Conservation (phyloP, 2,329 filamentous ascomycete genomes). For the Cercospora sp. region DNA sequence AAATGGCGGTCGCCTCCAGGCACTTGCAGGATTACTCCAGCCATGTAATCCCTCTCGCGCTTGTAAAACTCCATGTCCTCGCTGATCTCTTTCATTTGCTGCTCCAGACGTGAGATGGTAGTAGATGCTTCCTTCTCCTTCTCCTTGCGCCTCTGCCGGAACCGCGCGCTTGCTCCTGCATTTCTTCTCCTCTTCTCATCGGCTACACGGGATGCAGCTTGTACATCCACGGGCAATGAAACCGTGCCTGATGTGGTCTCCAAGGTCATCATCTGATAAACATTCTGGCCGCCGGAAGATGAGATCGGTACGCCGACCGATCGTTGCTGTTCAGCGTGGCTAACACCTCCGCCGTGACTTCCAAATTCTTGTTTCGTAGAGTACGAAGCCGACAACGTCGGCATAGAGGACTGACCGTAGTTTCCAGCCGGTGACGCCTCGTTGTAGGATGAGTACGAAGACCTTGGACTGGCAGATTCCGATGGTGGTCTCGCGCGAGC, state of each 20-base stretch:
- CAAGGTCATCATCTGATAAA: constrained; percentile 57
- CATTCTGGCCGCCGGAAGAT: constrained; percentile 48
- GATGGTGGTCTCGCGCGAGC: constrained; percentile 31
- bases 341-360: constrained; percentile 5
- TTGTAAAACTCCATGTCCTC: constrained; percentile 73
- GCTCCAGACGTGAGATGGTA: constrained; percentile 68
- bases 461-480: constrained; percentile 48
- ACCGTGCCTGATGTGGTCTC: constrained; percentile 55
- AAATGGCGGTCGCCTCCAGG: constrained; percentile 54
- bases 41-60: constrained; percentile 69
- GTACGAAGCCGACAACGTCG: constrained; percentile 27
- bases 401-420: constrained; percentile 28
- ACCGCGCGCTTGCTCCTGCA: constrained; percentile 80
- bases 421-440: constrained; percentile 38
- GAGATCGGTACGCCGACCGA: constrained; percentile 49
- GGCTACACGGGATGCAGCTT: constrained; percentile 77
- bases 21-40: constrained; percentile 63
- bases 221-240: constrained; percentile 72
- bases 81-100: constrained; percentile 66
- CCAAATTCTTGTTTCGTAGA: constrained; percentile 17
- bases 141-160: constrained; percentile 78
- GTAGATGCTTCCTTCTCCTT: constrained; percentile 72
- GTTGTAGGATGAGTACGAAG: constrained; percentile 52
- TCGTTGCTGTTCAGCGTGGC: constrained; percentile 31
- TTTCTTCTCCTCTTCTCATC: constrained; percentile 86